Conservation (phyloP, 1,284 basidiomycete species). For the Xerocomus minutiporus region DNA sequence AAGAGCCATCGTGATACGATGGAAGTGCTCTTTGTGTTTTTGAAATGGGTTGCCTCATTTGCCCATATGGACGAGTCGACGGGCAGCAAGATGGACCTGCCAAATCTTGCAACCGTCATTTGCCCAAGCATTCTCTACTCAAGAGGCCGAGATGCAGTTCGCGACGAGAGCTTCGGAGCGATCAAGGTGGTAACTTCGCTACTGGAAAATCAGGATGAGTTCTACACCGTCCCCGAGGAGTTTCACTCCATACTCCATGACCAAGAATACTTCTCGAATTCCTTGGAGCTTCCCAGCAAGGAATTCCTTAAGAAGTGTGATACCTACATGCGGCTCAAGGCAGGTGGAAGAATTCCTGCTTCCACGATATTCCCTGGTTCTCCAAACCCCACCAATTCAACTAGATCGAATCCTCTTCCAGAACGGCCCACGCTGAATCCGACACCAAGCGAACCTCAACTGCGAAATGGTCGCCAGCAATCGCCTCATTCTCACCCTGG, state of each 20-base stretch:
- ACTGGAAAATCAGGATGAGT: conserved; percentile 92
- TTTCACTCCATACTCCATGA: conserved; percentile 79
- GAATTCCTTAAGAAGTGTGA: conserved; percentile 90
- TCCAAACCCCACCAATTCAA: conserved; percentile 23
- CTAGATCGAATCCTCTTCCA: conserved; percentile 27
- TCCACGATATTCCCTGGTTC: conserved; percentile 34
- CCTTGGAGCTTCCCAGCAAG: conserved; percentile 79
- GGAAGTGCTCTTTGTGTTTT: conserved; percentile 96
- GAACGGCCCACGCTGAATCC: conserved; percentile 36
- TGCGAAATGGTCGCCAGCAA: conserved; percentile 45
- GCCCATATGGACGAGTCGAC: conserved; percentile 98
- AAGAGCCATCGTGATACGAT: conserved; percentile 94
- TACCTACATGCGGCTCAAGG: conserved; percentile 59
- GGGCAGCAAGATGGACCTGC: conserved; percentile 97
- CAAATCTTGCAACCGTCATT: conserved; percentile 96
- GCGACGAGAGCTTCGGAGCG: conserved; percentile 91
- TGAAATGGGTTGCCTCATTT: conserved; percentile 99
- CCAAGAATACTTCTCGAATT: conserved; percentile 80
- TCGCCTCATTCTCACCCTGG: conserved; percentile 39
- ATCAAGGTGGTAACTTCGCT: conserved; percentile 82
- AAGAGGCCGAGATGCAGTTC: conserved; percentile 79
- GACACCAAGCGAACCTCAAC: conserved; percentile 36
- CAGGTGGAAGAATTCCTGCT: conserved; percentile 41
- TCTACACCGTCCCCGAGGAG: conserved; percentile 85
- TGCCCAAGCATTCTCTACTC: conserved; percentile 93